phyloP scores from a whole-genome alignment of 805 yeast genomes.

The Metschnikowia cerradonensis region DNA sequence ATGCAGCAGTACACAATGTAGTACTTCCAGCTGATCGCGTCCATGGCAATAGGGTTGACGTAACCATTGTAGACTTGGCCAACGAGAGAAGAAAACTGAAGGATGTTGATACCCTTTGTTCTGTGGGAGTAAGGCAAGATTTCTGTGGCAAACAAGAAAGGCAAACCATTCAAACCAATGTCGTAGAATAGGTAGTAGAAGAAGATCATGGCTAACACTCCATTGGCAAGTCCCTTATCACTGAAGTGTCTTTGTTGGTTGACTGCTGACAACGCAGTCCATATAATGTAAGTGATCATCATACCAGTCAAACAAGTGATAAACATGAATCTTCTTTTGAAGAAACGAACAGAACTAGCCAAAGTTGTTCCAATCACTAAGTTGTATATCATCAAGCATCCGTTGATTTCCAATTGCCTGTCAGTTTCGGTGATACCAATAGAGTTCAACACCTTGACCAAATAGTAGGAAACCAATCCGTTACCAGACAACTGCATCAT shows the following conservation, averaged over 20 bases:
- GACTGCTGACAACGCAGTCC: conserved; percentile 45
- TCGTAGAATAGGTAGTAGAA: conserved; percentile 41
- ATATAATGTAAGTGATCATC: conserved; percentile 36
- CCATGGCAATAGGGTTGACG: conserved; percentile 35
- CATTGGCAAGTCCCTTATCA: conserved; percentile 39
- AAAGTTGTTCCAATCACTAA: conserved; percentile 25
- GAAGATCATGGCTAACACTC: conserved; percentile 51
- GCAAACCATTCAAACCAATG: conserved; percentile 43
- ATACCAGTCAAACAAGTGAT: conserved; percentile 33
- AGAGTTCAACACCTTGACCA: conserved; percentile 46
- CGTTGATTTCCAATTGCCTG: conserved; percentile 46
- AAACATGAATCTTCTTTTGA: conserved; percentile 37
- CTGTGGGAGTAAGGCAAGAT: conserved; percentile 35
- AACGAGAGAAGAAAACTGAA: conserved; percentile 19
- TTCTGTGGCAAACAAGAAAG: conserved; percentile 45
- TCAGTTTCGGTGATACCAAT: conserved; percentile 47
- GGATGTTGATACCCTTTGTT: conserved; percentile 39
- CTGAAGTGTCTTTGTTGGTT: conserved; percentile 39
- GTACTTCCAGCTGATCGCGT: conserved; percentile 40
- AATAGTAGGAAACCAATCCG: conserved; percentile 49
- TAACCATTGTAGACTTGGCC: conserved; percentile 22
- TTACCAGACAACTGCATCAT: conserved; percentile 49
- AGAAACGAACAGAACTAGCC: conserved; percentile 21
- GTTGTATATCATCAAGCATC: conserved; percentile 33
- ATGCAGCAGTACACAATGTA: conserved; percentile 38